A percentile compares a stretch with the other conserved stretches of the same genome.
Conservation (phyloP, 257 asterid species). For the Paraleonurus japonicus region DNA sequence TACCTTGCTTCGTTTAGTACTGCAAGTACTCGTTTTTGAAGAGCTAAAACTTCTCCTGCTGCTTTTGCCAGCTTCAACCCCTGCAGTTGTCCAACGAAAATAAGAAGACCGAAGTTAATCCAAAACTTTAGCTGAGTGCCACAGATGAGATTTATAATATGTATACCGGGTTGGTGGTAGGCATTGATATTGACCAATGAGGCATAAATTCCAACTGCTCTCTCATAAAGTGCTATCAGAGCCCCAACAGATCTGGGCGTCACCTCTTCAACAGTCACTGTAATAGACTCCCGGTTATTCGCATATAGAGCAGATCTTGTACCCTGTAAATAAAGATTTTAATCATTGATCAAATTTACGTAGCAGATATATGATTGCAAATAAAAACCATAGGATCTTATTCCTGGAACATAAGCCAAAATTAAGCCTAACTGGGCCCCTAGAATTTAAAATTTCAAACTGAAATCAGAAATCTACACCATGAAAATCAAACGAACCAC, state of each 20-base stretch:
- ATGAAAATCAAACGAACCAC: neutral
- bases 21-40: conserved; percentile 92
- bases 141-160: conserved; percentile 23
- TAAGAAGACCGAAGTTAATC: neutral
- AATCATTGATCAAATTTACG: neutral
- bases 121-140: neutral
- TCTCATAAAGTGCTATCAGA: conserved; percentile 86
- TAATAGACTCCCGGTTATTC: conserved; percentile 87
- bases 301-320: conserved; percentile 93
- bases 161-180: conserved; percentile 98
- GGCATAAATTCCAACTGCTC: conserved; percentile 98
- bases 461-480: neutral
- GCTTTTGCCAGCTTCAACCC: conserved; percentile 99
- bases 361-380: neutral
- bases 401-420: conserved; percentile 9
- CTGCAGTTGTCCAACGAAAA: conserved; percentile 37
- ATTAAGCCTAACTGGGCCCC: neutral
- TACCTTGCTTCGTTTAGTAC: conserved; percentile 98
- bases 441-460: neutral
- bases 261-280: conserved; percentile 96
- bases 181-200: conserved; percentile 92
- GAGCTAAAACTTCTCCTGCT: conserved; percentile 96
- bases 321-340: conserved; percentile 53
- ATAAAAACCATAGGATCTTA: conserved; percentile 15
- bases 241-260: conserved; percentile 99